Base-by-base conservation (phyloP, 1,139 yeast genomes). In the Kodamaea suecica region DNA sequence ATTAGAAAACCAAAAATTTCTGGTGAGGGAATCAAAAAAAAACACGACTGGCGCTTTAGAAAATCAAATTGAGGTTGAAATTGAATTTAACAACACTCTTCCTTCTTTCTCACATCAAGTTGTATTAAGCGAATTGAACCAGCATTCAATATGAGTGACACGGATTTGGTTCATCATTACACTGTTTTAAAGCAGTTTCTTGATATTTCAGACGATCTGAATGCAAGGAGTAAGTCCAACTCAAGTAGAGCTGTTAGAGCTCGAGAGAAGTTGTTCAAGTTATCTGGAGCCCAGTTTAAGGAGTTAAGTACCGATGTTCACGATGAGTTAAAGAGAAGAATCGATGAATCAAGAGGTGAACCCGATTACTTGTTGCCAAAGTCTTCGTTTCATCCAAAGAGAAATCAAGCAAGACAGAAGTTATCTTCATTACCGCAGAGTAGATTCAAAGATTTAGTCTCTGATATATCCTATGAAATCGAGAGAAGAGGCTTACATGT, bases 341-440 rank as follows among this genome's bases (percentile, higher is more conserved):
- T 71, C 33, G 79, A 73, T 42, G 77, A 72, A 45, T 59, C 70
- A 23, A 52, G 76, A 38, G 70, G 75, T 29, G 77, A 76, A 48
- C 80, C 84, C 4, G 82, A 77, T 41, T 78, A 75, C 52, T 65
- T 86, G 40, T 69, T 80, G 33, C 90, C 95, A 4, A 76, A 75
- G 53, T 70, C 77, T n/a, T 65, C 73, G 3, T 87, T 87, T 61
- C 98, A 94, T 56, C 94, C 95, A 23, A 90, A 88, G 55, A 74
- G 98, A 52, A 94, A 94, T 57, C 95, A 88, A 59, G 98, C 98
- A 3, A 76, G 99, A 49, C 90, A 86, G 55, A 92, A 90, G 60
- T 72, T 94, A 46, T 84, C 97, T 2, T 78, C 87, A 29, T 73
- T 94, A 42, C 94, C 96, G 1, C 80, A 82, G 38, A 62, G 81